These are phyloP conservation scores for Gryganskiella cystojenkinii DNA, from an alignment of 192 early-diverging fungal genomes.

Conservation along the genomic window DNA sequence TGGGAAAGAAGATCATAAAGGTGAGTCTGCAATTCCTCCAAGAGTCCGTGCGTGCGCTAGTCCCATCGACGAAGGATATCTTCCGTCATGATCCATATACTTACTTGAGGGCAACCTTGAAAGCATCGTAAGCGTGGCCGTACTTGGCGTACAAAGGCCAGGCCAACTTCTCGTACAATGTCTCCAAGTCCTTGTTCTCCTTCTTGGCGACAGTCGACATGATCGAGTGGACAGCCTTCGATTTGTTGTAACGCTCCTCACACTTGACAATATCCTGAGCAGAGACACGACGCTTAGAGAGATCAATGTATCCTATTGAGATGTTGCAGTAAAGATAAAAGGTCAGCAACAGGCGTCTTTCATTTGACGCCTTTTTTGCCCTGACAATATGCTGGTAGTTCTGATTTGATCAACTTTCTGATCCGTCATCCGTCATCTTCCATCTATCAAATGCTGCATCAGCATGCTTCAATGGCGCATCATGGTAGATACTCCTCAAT, in stretches of 20 bases:
- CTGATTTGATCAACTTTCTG: too few relatives aligned
- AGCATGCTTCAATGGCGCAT: too few relatives aligned
- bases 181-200: conserved; percentile 76
- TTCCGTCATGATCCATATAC: conserved; percentile 15
- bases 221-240: conserved; percentile 86
- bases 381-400: too few relatives aligned
- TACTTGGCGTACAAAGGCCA: conserved; percentile 97
- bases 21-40: too few relatives aligned
- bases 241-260: conserved; percentile 93
- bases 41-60: too few relatives aligned
- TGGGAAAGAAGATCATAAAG: too few relatives aligned
- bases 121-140: conserved; percentile 95
- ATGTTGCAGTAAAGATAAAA: too few relatives aligned
- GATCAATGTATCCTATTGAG: conserved; percentile 89
- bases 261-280: conserved; percentile 89
- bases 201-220: conserved; percentile 89
- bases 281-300: conserved; percentile 93
- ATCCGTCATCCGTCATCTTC: too few relatives aligned
- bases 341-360: neutral
- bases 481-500: too few relatives aligned
- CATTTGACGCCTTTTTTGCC: too few relatives aligned
- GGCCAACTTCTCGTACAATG: conserved; percentile 83
- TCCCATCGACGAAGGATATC: too few relatives aligned
- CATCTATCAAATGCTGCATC: too few relatives aligned
- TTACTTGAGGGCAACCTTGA: conserved; percentile 89